Evolutionary conservation across 108 stramenopile genomes (phyloP).

Genomic region (Skeletonema tropicum): DNA sequence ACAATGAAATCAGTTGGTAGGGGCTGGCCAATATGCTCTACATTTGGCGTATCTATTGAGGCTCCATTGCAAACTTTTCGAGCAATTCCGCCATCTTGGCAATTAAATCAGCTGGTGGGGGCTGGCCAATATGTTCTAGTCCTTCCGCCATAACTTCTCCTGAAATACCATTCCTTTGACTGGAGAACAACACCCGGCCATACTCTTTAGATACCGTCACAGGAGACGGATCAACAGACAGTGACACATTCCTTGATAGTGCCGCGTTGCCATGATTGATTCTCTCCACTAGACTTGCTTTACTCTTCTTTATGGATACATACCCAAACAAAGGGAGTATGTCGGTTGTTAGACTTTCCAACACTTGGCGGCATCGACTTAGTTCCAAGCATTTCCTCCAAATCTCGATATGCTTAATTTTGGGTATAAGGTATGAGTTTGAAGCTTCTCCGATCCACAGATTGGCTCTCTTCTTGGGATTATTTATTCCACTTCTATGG

Average conservation of each 20-base stretch:
- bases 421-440: constrained; percentile 22
- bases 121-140: not conserved
- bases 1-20: not conserved
- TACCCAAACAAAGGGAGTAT: constrained; percentile 31
- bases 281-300: not conserved
- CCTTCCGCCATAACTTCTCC: not conserved
- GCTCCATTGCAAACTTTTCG: not conserved
- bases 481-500: not conserved
- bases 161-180: not conserved
- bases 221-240: constrained; percentile 3
- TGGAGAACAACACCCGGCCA: constrained; percentile 32
- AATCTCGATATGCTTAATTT: not conserved
- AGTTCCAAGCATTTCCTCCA: constrained; percentile 26
- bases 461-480: not conserved
- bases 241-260: not conserved
- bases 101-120: not conserved
- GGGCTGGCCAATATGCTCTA: not conserved
- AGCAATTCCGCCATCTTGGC: not conserved
- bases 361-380: not conserved
- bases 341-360: constrained; percentile 16
- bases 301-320: not conserved
- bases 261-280: not conserved
- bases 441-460: not conserved
- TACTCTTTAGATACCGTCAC: constrained; percentile 16
- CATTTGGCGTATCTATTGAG: not conserved